Base-by-base conservation (phyloP, 2,329 filamentous ascomycete genomes). In the Pseudopyrenochaeta lycopersici region DNA sequence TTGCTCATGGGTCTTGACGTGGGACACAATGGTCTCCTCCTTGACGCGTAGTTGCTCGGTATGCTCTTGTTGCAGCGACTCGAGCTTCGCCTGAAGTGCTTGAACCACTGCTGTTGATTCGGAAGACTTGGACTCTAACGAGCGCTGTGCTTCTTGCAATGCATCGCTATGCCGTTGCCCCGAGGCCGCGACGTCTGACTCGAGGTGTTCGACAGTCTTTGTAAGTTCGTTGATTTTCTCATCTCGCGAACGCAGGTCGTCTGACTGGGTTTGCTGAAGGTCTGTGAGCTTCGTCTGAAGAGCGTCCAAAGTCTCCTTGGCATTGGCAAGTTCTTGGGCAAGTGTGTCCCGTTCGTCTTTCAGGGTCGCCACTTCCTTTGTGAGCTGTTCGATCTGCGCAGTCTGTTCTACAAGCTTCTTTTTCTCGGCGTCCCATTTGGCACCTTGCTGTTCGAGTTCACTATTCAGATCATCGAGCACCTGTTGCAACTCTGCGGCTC, bases 361-460 rank as follows among this genome's bases (percentile, higher is more conserved):
- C 33, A 72, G 39, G 3, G 51, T 49, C 7, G 60, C 56, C 1
- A 73, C 44, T 39, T 73, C 61, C 1, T 54, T 54, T 12, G 55
- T 67, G 32, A 76, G 60, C 2, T 52, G 51, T 11, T 68, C 66
- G 29, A 75, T 71, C 33, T 68, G 58, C 0, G 54, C 42, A 15
- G 70, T 60, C 49, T 74, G 73, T 36, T 74, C 70, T 0, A 58
- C 60, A n/a, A 73, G 63, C 53, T 67, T 70, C 60, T 70, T 67
- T 66, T 72, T 75, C 30, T 76, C 72, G 14, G 64, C 64, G 40
- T 73, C 70, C 72, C 72, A 76, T 47, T 76, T 60, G 7, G 54
- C 60, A 35, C 70, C 71, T 41, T 74, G 72, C 23, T 67, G 60
- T 44, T 75, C 71, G 10, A 76, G 67, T 45, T 76, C 73, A 7